Base-by-base conservation (phyloP, 345 rosid genomes). In the Erysimum cheiranthoides region DNA sequence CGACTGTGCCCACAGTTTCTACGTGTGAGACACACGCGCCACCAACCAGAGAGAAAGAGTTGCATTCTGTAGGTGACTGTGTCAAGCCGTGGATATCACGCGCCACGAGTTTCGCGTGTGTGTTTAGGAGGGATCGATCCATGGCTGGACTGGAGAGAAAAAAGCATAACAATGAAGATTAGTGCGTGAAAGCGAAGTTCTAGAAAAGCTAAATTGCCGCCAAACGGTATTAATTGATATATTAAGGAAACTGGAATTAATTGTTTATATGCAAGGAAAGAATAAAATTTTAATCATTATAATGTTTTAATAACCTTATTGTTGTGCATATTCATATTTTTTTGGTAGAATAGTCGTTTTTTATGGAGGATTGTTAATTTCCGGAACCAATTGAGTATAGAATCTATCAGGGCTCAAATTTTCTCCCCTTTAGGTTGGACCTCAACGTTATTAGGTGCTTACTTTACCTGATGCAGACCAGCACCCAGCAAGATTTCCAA, bases 31-130 rank as follows among this genome's bases (percentile, higher is more conserved):
- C 27, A 49, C 60, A 70, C 47, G 71, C 39, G 51, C 82, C 61
- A 36, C 83, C 77, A 64, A 73, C 85, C 65, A 81, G 81, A 35
- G 73, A 74, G 82, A 85, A 86, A 51, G 77, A 69, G 56, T 49
- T 66, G 4, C 81, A 50, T 35, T 81, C 79, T 4, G 81, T 46
- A 2, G 86, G 75, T 60, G 85, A 75, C 47, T 64, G 87, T 14
- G 75, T n/a, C 16, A 83, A 83, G 31, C 82, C 79, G 50, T 66
- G 80, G 77, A 88, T 84, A 68, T 86, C 86, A 75, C 78, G 84
- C 11, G 88, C 82, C 12, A 88, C 58, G 67, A 89, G 89, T 46
- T 85, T 88, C 3, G 78, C 88, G 81, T 91, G 96, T 5, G 85
- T 81, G 85, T 68, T 75, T 16, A 53, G 78, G 43, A 82, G 78